A percentile compares a stretch with the other conserved stretches of the same genome.
Evolutionary conservation across 164 flowering plant genomes (phyloP).

Genomic region (Santalum album): DNA sequence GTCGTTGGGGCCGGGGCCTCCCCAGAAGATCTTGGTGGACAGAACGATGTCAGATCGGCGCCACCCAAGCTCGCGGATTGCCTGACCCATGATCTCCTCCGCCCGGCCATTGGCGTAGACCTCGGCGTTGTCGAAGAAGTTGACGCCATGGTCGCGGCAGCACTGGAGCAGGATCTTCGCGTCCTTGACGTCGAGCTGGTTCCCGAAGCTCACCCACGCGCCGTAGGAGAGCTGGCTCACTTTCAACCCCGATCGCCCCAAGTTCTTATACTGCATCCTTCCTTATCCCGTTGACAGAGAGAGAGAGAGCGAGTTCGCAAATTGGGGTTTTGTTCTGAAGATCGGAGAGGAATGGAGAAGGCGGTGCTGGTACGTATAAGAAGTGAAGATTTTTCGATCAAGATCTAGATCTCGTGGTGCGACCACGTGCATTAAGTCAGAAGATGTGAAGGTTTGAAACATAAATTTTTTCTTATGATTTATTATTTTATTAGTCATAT

Average conservation of each 20-base stretch:
- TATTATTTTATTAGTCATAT: too few species aligned
- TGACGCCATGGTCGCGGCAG: constrained; percentile 92
- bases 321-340: too few species aligned
- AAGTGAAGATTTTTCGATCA: too few species aligned
- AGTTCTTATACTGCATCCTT: constrained; percentile 86
- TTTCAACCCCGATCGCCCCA: constrained; percentile 81
- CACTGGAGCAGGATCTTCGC: constrained; percentile 86
- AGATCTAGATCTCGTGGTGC: too few species aligned
- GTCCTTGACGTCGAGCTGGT: constrained; percentile 94
- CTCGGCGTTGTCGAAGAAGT: constrained; percentile 99
- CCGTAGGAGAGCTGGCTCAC: constrained; percentile 97
- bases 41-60: constrained; percentile 82
- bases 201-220: constrained; percentile 98
- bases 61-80: constrained; percentile 95
- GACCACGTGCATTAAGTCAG: too few species aligned
- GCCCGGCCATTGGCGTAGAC: constrained; percentile 98
- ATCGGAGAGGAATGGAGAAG: too few species aligned
- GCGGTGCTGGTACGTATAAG: too few species aligned
- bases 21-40: constrained; percentile 99
- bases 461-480: too few species aligned
- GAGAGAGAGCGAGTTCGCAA: too few species aligned
- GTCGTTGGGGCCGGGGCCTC: constrained; percentile 88
- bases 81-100: constrained; percentile 99
- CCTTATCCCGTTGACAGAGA: neutral
- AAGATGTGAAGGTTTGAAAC: too few species aligned